Conservation (phyloP, 352 stramenopile genomes). For the Pythium rhizo-oryzae region DNA sequence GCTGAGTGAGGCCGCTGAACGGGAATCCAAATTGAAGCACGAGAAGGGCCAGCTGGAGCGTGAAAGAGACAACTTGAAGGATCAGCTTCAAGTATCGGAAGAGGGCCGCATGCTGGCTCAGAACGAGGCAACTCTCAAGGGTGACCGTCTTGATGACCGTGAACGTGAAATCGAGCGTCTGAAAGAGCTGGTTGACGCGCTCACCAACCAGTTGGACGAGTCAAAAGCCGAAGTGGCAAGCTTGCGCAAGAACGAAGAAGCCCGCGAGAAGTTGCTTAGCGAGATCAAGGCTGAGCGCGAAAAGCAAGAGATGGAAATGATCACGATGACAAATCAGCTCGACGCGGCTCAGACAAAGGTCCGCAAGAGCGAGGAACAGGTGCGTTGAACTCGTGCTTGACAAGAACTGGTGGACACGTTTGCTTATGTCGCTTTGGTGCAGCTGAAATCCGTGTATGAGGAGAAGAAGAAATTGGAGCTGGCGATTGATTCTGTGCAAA, state of each 20-base stretch:
- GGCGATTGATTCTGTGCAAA: constrained; percentile 25
- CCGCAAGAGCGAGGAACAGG: constrained; percentile 15
- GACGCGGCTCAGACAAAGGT: constrained; percentile 11
- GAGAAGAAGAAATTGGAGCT: constrained; percentile 20
- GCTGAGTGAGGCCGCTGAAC: constrained; percentile 11
- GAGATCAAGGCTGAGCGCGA: constrained; percentile 18
- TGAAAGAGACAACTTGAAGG: constrained; percentile 1
- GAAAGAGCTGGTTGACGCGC: background rate
- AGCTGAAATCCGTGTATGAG: constrained; percentile 10
- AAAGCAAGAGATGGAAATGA: constrained; percentile 19
- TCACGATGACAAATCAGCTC: constrained; percentile 12
- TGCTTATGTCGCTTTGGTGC: background rate
- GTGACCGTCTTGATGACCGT: constrained; percentile 11
- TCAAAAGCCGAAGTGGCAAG: constrained; percentile 2
- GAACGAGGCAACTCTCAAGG: constrained; percentile 13
- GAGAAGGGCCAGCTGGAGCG: constrained; percentile 5
- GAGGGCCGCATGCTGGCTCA: constrained; percentile 8
- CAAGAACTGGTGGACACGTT: background rate
- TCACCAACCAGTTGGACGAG: constrained; percentile 4
- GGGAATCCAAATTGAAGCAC: constrained; percentile 21
- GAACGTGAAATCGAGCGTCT: constrained; percentile 17
- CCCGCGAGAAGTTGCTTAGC: background rate
- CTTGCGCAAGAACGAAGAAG: background rate
- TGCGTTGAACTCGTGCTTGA: constrained; percentile 3
- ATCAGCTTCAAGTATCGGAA: constrained; percentile 15